Evolutionary conservation across 2,329 filamentous ascomycete genomes (phyloP), one percentile per base, ranked within the genome.

Genomic region (Aspergillus fijiensis): DNA sequence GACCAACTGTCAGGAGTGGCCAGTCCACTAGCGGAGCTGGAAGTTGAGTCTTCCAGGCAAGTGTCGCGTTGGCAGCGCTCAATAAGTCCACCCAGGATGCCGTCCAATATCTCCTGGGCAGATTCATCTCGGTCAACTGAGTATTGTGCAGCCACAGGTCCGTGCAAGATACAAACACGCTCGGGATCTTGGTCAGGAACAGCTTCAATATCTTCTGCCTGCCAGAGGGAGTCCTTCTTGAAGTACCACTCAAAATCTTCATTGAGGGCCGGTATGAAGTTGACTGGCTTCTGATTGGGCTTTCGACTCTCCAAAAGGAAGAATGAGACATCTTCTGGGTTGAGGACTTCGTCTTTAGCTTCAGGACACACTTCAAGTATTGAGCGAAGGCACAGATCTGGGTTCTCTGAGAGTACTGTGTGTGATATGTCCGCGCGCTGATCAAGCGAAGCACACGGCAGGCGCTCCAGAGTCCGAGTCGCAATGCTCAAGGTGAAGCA

Each of bases 211-310:
- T 97, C 93, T 78, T 98, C 94, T 0, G 94, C 96, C 79, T 98
- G 94, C 94, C 94, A 98, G 12, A 98, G 84, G 0, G 94, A 97
- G 75, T 98, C 94, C 81, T 98, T 98, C 86, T 98, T 98, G 88
- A 98, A 98, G 81, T 91, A 98, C 78, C 94, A 96, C 74, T 98
- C 94, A 67, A 98, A 98, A 73, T 93, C 95, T 62, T 95, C 91
- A 68, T 98, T 93, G 10, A 98, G 84, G 21, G 89, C 84, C 2
- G 94, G 94, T 25, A 98, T 91, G 72, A 98, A 98, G 0, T 93
- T 94, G 19, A 94, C 90, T 1, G 94, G 94, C 83, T 98, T 98
- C 81, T 97, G 93, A 27, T 88, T 88, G 50, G 89, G 90, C 39
- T 91, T 87, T 79, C 92, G 87, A 82, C 92, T 96, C 48, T 97